These are phyloP conservation scores for Parathielavia appendiculata DNA, from an alignment of 495 filamentous ascomycete genomes.

Conservation along the genomic window DNA sequence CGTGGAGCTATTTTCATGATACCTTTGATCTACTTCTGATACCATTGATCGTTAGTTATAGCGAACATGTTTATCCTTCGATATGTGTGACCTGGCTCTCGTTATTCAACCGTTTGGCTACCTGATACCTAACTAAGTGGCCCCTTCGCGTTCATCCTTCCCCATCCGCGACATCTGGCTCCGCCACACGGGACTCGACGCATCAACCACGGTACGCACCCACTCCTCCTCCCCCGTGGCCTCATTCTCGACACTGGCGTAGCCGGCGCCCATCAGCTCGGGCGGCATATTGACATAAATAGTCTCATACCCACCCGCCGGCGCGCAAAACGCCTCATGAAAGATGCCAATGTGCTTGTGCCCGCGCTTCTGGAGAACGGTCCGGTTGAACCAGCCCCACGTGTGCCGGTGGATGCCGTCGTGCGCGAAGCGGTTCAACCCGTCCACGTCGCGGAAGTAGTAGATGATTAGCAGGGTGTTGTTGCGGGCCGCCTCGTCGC, in stretches of 20 bases:
- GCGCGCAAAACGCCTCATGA: slow-evolving; percentile 22
- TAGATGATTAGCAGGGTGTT: slow-evolving; percentile 36
- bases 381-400: slow-evolving; percentile 42
- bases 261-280: slow-evolving; percentile 10
- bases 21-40: slow-evolving; percentile 2
- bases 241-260: slow-evolving; percentile 4
- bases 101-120: not conserved
- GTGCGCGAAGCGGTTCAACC: slow-evolving; percentile 48
- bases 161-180: slow-evolving; percentile 17
- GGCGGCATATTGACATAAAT: slow-evolving; percentile 26
- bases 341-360: slow-evolving; percentile 18
- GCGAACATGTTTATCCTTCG: not conserved
- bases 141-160: not conserved
- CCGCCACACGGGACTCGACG: slow-evolving; percentile 1
- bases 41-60: not conserved
- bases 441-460: slow-evolving; percentile 47
- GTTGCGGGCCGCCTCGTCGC: slow-evolving; percentile 27
- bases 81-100: not conserved
- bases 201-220: slow-evolving; percentile 16
- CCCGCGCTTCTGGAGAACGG: not conserved
- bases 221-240: slow-evolving; percentile 15
- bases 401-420: slow-evolving; percentile 39
- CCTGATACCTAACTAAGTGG: not conserved
- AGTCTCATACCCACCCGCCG: slow-evolving; percentile 18
- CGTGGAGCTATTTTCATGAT: not conserved